Evolutionary conservation across 2,329 filamentous ascomycete genomes (phyloP).

Genomic region (Neonectria coccinea): DNA sequence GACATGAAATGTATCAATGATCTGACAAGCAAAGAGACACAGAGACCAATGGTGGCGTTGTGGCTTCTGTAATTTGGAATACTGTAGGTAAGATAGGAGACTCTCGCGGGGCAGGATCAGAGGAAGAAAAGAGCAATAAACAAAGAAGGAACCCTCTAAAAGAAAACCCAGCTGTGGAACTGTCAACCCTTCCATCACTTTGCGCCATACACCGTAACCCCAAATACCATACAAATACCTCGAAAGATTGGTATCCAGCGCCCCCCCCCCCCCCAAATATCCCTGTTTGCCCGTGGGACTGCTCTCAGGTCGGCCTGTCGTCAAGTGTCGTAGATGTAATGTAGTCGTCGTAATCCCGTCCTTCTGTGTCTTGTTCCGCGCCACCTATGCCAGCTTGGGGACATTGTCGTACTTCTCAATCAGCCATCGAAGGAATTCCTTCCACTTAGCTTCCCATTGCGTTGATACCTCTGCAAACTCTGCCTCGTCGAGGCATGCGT

Average conservation of each 20-base stretch:
- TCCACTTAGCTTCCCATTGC: conserved; percentile 69
- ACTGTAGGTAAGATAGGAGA: not conserved
- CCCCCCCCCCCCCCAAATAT: not conserved
- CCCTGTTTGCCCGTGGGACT: not conserved
- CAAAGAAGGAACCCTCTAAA: not conserved
- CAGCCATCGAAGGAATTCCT: conserved; percentile 66
- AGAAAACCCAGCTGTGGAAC: not conserved
- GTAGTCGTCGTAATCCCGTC: not conserved
- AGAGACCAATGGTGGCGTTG: not conserved
- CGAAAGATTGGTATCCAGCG: not conserved
- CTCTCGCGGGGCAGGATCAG: not conserved
- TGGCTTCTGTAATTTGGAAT: not conserved
- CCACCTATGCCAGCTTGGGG: conserved; percentile 20
- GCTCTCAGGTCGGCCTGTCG: not conserved
- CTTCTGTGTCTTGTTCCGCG: not conserved
- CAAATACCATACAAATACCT: not conserved
- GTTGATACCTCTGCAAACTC: conserved; percentile 53
- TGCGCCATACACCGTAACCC: not conserved
- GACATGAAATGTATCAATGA: not conserved
- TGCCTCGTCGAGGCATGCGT: conserved; percentile 63
- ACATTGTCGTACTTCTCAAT: conserved; percentile 54
- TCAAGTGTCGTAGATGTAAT: not conserved
- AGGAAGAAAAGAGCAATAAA: not conserved
- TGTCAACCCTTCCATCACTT: not conserved
- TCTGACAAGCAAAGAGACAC: not conserved